Percentiles rank a stretch among this genome's conserved stretches.
These are phyloP conservation scores for Nowakowskiella sp. DNA, from an alignment of 192 early-diverging fungal species.

Conservation along the genomic window DNA sequence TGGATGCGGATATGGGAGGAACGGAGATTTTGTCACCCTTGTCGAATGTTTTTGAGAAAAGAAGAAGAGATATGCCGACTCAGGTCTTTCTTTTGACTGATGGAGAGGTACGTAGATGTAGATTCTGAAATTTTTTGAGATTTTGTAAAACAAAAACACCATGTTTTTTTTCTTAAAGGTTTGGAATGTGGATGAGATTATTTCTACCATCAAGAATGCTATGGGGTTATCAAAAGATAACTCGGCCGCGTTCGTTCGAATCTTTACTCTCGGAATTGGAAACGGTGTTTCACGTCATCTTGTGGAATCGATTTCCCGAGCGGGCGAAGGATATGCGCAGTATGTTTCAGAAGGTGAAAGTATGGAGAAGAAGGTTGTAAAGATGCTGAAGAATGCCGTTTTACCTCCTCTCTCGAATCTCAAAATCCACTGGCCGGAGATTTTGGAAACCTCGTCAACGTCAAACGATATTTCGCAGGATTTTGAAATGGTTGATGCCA, in stretches of 20 bases:
- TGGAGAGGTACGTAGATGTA: too few relatives aligned
- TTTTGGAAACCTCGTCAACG: too few relatives aligned
- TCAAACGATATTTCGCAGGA: too few relatives aligned
- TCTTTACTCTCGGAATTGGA: conserved; percentile 46
- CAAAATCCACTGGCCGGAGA: conserved; percentile 26
- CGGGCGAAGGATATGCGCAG: conserved; percentile 40
- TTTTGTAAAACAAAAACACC: too few relatives aligned
- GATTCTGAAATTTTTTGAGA: too few relatives aligned
- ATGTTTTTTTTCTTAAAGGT: too few relatives aligned
- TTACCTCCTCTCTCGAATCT: conserved; percentile 33
- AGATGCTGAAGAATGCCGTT: conserved; percentile 43
- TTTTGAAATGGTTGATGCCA: conserved; percentile 20
- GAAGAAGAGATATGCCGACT: conserved; percentile 28
- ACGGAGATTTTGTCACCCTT: conserved; percentile 36
- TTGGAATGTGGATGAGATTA: conserved; percentile 32
- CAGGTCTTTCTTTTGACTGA: conserved; percentile 34
- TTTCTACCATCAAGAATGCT: too few relatives aligned
- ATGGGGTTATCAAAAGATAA: too few relatives aligned
- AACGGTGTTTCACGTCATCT: conserved; percentile 38
- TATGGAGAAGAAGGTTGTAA: conserved; percentile 43
- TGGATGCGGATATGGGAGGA: conserved; percentile 38
- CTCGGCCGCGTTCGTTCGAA: conserved; percentile 13
- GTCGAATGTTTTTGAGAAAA: conserved; percentile 17
- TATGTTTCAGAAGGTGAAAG: conserved; percentile 35
- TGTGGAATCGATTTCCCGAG: conserved; percentile 39